These are phyloP conservation scores for Aurantiochytrium sp. DNA, from an alignment of 108 stramenopile species.

Conservation along the genomic window DNA sequence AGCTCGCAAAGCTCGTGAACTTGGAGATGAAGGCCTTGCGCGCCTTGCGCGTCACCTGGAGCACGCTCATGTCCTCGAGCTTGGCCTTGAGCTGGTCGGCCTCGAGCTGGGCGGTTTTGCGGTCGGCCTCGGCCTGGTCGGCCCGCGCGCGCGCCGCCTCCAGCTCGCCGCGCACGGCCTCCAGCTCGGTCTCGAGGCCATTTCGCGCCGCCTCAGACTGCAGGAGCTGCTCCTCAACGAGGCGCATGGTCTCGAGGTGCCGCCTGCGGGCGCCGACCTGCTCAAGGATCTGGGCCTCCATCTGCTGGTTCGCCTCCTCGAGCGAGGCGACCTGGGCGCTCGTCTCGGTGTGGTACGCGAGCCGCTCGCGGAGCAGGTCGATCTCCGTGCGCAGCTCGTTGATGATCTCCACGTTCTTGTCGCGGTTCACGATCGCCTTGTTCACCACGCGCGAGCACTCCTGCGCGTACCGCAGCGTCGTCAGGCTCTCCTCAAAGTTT, in stretches of 20 bases:
- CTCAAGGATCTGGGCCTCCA: background rate
- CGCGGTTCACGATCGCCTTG: background rate
- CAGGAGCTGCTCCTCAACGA: background rate
- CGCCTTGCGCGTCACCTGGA: background rate
- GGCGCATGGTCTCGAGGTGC: background rate
- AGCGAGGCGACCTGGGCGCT: background rate
- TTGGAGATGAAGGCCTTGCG: background rate
- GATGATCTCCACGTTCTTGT: background rate
- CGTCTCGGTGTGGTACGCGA: background rate
- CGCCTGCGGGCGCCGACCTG: background rate
- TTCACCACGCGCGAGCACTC: background rate
- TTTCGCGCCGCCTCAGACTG: background rate
- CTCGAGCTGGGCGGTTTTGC: background rate
- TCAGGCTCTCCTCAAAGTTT: conserved; percentile 46
- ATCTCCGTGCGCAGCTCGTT: background rate
- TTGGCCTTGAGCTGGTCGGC: background rate
- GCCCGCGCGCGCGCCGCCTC: no score
- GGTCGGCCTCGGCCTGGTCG: background rate
- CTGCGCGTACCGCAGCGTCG: conserved; percentile 43
- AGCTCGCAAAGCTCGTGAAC: no score
- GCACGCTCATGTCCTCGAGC: background rate
- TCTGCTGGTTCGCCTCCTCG: background rate
- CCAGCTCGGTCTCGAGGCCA: background rate
- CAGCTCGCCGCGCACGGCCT: background rate
- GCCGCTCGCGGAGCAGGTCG: background rate